Evolutionary conservation across 768 basidiomycete genomes (phyloP).

Genomic region (Suillus decipiens): DNA sequence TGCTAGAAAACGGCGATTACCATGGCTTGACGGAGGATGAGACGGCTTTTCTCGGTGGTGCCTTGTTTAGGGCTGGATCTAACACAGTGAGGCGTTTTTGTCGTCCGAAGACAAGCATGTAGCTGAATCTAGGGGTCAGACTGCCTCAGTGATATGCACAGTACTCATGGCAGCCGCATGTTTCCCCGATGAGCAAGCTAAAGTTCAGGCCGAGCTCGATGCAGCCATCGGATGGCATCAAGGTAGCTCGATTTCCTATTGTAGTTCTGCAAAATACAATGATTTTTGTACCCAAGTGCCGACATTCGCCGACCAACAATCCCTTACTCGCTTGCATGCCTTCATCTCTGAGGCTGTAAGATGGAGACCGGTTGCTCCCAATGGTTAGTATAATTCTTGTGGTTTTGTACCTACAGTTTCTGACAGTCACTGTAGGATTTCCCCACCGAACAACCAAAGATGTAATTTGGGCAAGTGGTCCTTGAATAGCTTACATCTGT

Average conservation of each 20-base stretch:
- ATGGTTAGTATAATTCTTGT: background rate
- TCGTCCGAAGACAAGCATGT: background rate
- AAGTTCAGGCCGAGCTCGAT: background rate
- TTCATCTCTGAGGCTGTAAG: conserved; percentile 1
- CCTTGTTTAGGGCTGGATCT: background rate
- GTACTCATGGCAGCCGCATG: conserved; percentile 1
- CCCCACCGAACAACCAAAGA: background rate
- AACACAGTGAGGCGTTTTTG: background rate
- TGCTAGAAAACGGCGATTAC: background rate
- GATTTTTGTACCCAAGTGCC: background rate
- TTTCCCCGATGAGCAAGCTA: background rate
- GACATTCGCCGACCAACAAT: background rate
- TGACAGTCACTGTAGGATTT: background rate
- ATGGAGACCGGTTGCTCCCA: background rate
- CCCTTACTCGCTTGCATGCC: background rate
- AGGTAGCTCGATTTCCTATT: background rate
- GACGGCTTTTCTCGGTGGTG: background rate
- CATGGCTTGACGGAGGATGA: background rate
- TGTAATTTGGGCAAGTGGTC: background rate
- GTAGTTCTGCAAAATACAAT: background rate
- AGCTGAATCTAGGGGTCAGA: background rate
- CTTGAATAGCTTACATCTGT: background rate
- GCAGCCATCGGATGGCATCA: background rate
- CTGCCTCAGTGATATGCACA: background rate
- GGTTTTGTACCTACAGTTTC: background rate